Percentiles rank a stretch among this genome's conserved stretches.
Conservation (phyloP, 768 basidiomycete species). For the Phaeotremella skinneri region DNA sequence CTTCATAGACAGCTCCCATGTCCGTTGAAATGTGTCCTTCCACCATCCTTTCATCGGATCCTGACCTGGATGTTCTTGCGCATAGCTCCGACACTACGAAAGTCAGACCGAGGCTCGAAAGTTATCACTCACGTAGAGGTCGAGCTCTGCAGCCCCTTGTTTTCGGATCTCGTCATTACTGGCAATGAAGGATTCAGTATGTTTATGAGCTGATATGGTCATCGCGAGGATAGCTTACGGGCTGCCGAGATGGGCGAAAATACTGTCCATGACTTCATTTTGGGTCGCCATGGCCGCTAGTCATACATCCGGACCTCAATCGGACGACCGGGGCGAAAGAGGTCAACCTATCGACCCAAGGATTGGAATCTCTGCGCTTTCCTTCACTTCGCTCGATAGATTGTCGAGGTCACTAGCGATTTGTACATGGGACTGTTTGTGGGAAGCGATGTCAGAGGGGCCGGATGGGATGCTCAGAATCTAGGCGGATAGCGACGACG, state of each 20-base stretch:
- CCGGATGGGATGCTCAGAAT: too few species aligned
- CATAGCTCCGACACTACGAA: constrained; percentile 11
- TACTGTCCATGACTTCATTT: constrained; percentile 1
- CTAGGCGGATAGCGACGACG: too few species aligned
- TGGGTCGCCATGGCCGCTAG: neutral
- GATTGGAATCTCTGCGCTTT: too few species aligned
- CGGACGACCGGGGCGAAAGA: neutral
- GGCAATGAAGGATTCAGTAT: neutral
- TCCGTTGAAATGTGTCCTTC: constrained; percentile 41
- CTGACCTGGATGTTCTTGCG: constrained; percentile 38
- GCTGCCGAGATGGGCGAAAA: neutral
- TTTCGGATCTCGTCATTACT: neutral
- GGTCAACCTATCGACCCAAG: too few species aligned
- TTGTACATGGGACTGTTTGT: too few species aligned
- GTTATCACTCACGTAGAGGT: neutral
- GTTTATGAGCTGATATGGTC: neutral
- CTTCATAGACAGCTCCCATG: constrained; percentile 42
- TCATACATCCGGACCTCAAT: neutral
- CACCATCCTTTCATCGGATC: constrained; percentile 42
- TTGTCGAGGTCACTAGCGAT: too few species aligned
- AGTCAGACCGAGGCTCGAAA: neutral
- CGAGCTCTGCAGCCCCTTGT: constrained; percentile 2
- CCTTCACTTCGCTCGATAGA: too few species aligned
- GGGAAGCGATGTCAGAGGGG: too few species aligned
- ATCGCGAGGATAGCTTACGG: neutral